Evolutionary conservation across 768 basidiomycete genomes (phyloP), one percentile per base, ranked within the genome.

Genomic region (Trametes cingulata): DNA sequence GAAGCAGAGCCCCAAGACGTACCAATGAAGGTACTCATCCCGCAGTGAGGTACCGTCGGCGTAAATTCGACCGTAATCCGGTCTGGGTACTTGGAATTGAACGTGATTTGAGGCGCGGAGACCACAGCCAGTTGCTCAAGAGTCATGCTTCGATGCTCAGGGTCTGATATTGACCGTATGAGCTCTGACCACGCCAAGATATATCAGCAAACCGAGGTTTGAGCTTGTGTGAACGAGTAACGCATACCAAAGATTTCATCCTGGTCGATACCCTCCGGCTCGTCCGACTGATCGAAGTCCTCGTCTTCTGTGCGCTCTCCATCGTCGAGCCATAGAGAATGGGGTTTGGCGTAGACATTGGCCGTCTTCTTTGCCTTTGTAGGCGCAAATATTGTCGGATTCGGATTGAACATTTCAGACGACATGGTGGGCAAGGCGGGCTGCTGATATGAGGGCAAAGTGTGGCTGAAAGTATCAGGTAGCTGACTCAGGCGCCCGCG

Each of bases 1-100:
- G 20, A 37, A 60, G 42, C 41, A 24, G 45, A 46, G 52, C 19
- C 2, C 54, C 20, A 19, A 6, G 14, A 24, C 82, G 58, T 65
- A 91, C 95, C 96, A 57, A 99, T 98, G 52, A 98, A 77, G 2
- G 95, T 98, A 10, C 94, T 95, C 93, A 95, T 94, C 49, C 94
- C 94, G 64, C 96, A 98, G 69, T 98, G 95, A 10, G 97, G 96
- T 15, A 97, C 93, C 0, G 97, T 98, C 3, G 97, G 96, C 6
- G 97, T 98, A 69, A 98, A 95, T 70, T 96, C 94, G 63, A 99
- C 88, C 36, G 83, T 78, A 52, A 99, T 79, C 52, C 81, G 81
- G 63, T 94, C 90, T n/a, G 66, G 60, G 75, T 78, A 45, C 63
- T 75, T 67, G 12, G 72, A 73, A 5, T 74, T 70, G 39, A 89